Percentiles rank a stretch among this genome's conserved stretches.
phyloP scores from a whole-genome alignment of 1,284 basidiomycete genomes.

The Gastroboletus turbinatus region DNA sequence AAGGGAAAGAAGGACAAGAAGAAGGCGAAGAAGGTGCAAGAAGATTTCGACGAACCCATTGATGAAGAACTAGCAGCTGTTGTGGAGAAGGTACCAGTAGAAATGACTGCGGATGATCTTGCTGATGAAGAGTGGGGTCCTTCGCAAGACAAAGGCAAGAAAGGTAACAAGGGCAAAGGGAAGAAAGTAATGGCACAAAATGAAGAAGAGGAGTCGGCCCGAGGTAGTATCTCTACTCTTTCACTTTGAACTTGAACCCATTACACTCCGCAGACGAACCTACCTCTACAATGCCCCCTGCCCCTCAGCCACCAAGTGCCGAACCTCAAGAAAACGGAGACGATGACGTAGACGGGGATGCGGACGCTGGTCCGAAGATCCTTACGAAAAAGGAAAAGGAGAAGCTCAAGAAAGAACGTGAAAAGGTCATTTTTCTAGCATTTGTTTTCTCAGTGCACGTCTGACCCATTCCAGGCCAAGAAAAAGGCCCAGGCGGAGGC shows the following conservation, averaged over 20 bases:
- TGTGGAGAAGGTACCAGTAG: slow-evolving; percentile 43
- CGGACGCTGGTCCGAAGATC: slow-evolving; percentile 51
- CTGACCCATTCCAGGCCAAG: slow-evolving; percentile 65
- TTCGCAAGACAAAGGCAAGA: slow-evolving; percentile 48
- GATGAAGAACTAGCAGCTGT: slow-evolving; percentile 36
- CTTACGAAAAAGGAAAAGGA: slow-evolving; percentile 93
- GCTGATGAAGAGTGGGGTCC: slow-evolving; percentile 71
- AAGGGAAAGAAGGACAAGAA: slow-evolving; percentile 71
- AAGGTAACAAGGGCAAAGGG: slow-evolving; percentile 54
- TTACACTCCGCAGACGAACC: slow-evolving; percentile 28
- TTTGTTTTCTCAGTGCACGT: not conserved
- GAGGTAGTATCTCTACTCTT: slow-evolving; percentile 21
- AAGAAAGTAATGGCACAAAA: slow-evolving; percentile 44
- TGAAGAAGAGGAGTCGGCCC: slow-evolving; percentile 41
- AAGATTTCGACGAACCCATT: slow-evolving; percentile 29
- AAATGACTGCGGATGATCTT: slow-evolving; percentile 62
- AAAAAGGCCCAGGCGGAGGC: slow-evolving; percentile 92
- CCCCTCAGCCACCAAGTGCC: slow-evolving; percentile 13
- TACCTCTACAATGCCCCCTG: slow-evolving; percentile 27
- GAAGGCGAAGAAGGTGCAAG: slow-evolving; percentile 48
- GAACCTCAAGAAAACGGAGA: slow-evolving; percentile 44
- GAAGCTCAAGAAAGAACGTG: slow-evolving; percentile 89
- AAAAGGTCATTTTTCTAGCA: slow-evolving; percentile 61
- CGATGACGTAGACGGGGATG: slow-evolving; percentile 48
- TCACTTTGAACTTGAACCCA: not conserved